Conservation (phyloP, 306 rosid species). For the Aeschynomene evenia region DNA sequence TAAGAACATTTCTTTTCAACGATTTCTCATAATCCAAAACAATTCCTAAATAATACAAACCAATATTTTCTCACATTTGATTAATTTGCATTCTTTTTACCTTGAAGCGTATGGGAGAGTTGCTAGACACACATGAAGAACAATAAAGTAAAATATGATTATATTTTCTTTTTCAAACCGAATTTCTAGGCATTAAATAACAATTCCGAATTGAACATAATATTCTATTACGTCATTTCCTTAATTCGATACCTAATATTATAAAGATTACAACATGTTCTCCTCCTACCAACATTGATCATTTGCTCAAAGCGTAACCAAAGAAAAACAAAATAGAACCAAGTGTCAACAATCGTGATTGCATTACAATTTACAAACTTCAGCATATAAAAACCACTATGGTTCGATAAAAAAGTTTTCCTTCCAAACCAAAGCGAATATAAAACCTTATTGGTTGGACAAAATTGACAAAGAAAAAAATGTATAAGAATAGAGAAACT, state of each 20-base stretch:
- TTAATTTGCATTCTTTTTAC: neutral
- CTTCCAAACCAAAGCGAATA: neutral
- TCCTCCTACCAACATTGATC: neutral
- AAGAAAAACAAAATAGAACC: neutral
- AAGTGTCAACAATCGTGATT: neutral
- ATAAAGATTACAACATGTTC: neutral
- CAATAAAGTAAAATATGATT: neutral
- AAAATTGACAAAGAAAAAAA: neutral
- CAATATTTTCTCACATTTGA: neutral
- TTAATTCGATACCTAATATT: neutral
- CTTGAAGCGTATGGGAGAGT: neutral
- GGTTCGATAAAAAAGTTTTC: neutral
- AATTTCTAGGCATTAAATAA: neutral
- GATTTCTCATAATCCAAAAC: neutral
- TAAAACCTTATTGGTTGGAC: neutral
- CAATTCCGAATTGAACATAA: neutral
- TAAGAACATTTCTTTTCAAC: neutral
- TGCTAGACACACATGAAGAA: neutral
- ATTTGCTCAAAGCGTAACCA: neutral
- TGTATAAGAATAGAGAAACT: constrained; percentile 1
- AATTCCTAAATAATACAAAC: neutral
- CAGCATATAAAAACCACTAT: neutral
- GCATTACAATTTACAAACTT: constrained; percentile 2
- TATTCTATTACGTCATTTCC: neutral
- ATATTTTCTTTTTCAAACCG: neutral